Conservation (phyloP, 2,329 filamentous ascomycete genomes). For the Colletotrichum musicola region DNA sequence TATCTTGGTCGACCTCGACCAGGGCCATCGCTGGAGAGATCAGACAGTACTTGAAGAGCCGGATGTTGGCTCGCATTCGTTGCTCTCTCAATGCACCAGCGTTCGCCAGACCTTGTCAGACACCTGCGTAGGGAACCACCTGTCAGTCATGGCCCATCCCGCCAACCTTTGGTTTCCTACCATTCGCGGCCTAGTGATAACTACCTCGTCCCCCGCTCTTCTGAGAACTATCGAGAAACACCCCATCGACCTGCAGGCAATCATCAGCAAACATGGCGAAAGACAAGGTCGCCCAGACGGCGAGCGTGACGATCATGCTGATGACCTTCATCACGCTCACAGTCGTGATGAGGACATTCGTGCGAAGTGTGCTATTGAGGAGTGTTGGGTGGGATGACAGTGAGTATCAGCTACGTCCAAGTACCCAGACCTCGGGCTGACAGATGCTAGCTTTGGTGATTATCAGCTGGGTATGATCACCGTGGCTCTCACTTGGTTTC, state of each 20-base stretch:
- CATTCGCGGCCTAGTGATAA: constrained; percentile 16
- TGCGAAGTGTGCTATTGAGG: constrained; percentile 27
- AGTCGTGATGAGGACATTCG: constrained; percentile 34
- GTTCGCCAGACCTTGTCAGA: constrained; percentile 9
- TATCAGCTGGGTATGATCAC: constrained; percentile 31
- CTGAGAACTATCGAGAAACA: constrained; percentile 13
- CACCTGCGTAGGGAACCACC: constrained; percentile 25
- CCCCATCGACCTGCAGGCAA: constrained; percentile 26
- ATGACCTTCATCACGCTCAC: constrained; percentile 34
- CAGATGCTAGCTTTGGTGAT: constrained; percentile 31
- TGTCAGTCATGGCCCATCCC: constrained; percentile 33
- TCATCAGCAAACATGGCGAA: constrained; percentile 34
- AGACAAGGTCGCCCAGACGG: constrained; percentile 32
- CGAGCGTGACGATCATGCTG: constrained; percentile 33
- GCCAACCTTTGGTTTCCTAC: background rate
- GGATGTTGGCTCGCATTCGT: constrained; percentile 14
- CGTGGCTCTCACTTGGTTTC: too few relatives aligned
- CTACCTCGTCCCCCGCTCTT: constrained; percentile 7
- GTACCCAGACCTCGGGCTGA: constrained; percentile 6
- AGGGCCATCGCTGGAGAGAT: constrained; percentile 32
- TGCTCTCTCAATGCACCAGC: constrained; percentile 19
- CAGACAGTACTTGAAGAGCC: constrained; percentile 30
- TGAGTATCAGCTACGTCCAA: constrained; percentile 13
- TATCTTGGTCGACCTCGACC: background rate
- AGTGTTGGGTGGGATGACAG: constrained; percentile 39